Percentiles rank a stretch among this genome's conserved stretches.
These are phyloP conservation scores for Diaporthe citri DNA, from an alignment of 2,329 filamentous ascomycete species.

Conservation along the genomic window DNA sequence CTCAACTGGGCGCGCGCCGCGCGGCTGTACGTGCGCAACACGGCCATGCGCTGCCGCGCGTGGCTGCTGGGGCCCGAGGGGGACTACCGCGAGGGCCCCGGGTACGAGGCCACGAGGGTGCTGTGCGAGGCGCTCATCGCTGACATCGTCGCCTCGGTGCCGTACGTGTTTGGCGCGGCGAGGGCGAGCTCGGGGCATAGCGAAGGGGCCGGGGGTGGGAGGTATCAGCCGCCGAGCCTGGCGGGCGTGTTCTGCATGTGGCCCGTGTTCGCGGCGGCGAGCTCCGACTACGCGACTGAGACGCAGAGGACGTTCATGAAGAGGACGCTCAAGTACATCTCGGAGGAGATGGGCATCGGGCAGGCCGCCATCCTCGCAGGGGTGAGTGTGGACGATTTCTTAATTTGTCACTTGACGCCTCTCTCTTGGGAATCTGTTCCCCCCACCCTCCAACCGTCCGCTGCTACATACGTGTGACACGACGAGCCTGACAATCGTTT, in stretches of 20 bases:
- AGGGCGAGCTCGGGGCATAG: not conserved
- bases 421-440: not conserved
- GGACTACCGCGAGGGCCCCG: conserved; percentile 35
- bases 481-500: not conserved
- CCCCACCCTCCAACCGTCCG: no score
- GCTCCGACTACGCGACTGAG: conserved; percentile 38
- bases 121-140: conserved; percentile 20
- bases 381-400: conserved; percentile 15
- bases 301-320: conserved; percentile 37
- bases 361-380: conserved; percentile 39
- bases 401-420: not conserved
- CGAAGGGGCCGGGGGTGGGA: not conserved
- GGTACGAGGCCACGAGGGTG: conserved; percentile 25
- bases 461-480: no score
- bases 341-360: conserved; percentile 40
- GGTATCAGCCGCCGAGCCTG: conserved; percentile 32
- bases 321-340: conserved; percentile 38
- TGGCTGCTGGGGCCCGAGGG: conserved; percentile 35
- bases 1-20: conserved; percentile 40
- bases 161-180: conserved; percentile 37
- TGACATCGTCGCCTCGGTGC: conserved; percentile 38
- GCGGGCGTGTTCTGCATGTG: conserved; percentile 39
- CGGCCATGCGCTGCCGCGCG: conserved; percentile 37
- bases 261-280: conserved; percentile 40
- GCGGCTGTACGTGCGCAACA: conserved; percentile 37